Evolutionary conservation across 2,329 filamentous ascomycete species (phyloP), one percentile per base, ranked within the genome.

Genomic region (Lanzia echinophila): DNA sequence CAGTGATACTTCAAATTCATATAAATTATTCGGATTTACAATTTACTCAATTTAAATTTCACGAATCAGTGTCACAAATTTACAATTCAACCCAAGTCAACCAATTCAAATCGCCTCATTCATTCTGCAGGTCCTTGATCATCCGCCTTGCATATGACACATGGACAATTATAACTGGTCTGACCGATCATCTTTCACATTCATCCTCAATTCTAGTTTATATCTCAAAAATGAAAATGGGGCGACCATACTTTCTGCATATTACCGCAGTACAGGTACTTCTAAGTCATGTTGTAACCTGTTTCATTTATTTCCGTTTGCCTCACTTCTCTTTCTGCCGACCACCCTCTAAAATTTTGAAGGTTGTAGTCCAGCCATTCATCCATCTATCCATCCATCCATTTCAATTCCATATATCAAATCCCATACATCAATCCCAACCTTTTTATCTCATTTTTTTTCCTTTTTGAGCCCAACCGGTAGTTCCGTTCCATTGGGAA

Each of bases 131-230:
- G 41, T 44, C 41, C 41, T 44, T 44, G 41, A 44, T 44, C 41
- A 44, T n/a, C 41, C 41, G 41, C 41, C 41, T 19, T 28, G 41
- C 41, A 44, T 44, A 44, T 44, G 41, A 44, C 41, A 44, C 41
- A 24, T 44, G 41, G 41, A 28, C 41, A 24, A 13, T 19, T 15
- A 20, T 44, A 20, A 44, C 41, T 44, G 41, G 41, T 44, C 22
- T 20, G 13, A 28, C 41, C 10, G 15, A 28, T 12, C 20, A 19
- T 44, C 22, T 28, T 33, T 44, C 13, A 44, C 41, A 44, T 44
- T 44, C 41, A 44, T 28, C 41, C 41, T 22, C 22, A 7, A 44
- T 44, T 44, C 41, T 44, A 44, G 41, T 28, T 28, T 24, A 24
- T 15, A 22, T 28, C 24, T 24, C 19, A 28, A 28, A 7, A 28